Percentiles rank a stretch among this genome's conserved stretches.
Conservation (phyloP, 495 filamentous ascomycete species). For the Aspergillus avenaceus region DNA sequence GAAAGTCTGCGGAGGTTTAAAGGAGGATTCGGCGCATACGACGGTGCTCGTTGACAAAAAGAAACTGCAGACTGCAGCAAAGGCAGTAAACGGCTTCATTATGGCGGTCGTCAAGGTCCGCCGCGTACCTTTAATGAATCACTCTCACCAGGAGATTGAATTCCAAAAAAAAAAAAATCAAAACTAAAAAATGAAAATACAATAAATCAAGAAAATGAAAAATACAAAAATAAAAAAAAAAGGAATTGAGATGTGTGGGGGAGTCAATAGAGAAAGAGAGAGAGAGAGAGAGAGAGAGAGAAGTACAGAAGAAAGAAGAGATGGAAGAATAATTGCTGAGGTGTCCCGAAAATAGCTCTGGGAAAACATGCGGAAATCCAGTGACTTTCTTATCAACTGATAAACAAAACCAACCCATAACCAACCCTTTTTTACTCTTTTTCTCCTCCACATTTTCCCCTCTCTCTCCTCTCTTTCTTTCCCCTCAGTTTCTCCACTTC, state of each 20-base stretch:
- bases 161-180: conserved; percentile 7
- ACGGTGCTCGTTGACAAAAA: conserved; percentile 30
- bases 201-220: conserved; percentile 7
- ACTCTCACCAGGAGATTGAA: conserved; percentile 24
- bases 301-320: conserved; percentile 9
- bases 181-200: too few species aligned
- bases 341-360: conserved; percentile 35
- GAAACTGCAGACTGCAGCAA: conserved; percentile 36
- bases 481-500: conserved; percentile 7
- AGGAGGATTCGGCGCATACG: conserved; percentile 47
- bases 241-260: too few species aligned
- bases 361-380: conserved; percentile 21
- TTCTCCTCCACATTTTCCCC: conserved; percentile 25
- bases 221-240: conserved; percentile 12
- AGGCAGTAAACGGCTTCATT: conserved; percentile 43
- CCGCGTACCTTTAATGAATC: too few species aligned
- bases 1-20: conserved; percentile 85
- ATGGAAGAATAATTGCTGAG: conserved; percentile 33
- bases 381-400: too few species aligned
- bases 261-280: conserved; percentile 4
- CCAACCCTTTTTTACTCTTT: too few species aligned
- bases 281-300: too few species aligned
- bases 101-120: conserved; percentile 20
- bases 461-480: conserved; percentile 12
- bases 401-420: too few species aligned